These are phyloP conservation scores for Syzygium malaccense DNA, from an alignment of 441 rosid genomes.

Conservation along the genomic window DNA sequence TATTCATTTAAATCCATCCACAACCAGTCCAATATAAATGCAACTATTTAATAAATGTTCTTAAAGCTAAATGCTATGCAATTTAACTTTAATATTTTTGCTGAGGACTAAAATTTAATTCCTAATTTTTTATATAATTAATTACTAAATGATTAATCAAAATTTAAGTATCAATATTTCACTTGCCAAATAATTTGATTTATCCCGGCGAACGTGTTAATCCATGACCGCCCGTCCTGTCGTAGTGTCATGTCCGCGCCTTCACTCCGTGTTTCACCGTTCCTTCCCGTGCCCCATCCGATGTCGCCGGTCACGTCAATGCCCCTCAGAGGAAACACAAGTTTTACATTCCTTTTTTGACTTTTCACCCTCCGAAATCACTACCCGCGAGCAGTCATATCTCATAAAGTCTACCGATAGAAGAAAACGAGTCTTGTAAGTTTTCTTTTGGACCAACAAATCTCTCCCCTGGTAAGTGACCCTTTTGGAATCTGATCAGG, in stretches of 20 bases:
- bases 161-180: background rate
- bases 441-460: background rate
- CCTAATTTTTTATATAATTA: accelerated
- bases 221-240: background rate
- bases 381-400: background rate
- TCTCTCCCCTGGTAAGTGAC: background rate
- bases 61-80: no score
- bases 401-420: background rate
- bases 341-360: no score
- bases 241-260: background rate
- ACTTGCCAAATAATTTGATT: accelerated
- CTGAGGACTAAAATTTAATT: no score
- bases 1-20: no score
- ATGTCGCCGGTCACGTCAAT: background rate
- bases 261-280: background rate
- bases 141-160: no score
- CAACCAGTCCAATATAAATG: no score
- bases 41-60: no score
- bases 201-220: no score
- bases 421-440: background rate
- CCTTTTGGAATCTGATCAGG: background rate
- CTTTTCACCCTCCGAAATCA: background rate
- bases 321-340: accelerated
- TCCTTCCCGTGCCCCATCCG: background rate
- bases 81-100: no score